A percentile compares a stretch with the other conserved stretches of the same genome.
These are phyloP conservation scores for Echium plantagineum DNA, from an alignment of 257 asterid genomes.

Conservation along the genomic window DNA sequence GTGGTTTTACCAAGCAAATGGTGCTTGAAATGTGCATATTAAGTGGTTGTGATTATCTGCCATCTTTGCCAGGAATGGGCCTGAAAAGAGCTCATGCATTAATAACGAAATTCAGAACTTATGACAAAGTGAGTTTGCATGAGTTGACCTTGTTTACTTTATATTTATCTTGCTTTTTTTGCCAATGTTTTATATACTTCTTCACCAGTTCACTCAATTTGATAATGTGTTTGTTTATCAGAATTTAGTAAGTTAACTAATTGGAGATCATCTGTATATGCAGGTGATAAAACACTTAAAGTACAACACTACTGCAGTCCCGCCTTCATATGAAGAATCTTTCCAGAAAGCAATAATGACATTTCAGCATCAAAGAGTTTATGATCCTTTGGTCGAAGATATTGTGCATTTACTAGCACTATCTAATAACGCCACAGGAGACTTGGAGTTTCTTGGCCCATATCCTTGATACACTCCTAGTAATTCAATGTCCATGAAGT, in stretches of 20 bases:
- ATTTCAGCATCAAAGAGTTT: constrained; percentile 83
- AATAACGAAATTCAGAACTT: constrained; percentile 60
- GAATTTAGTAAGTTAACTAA: background rate
- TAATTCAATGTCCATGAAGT: constrained; percentile 4
- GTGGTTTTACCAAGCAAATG: constrained; percentile 78
- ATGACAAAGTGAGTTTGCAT: constrained; percentile 48
- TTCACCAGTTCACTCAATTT: background rate
- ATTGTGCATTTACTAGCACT: constrained; percentile 57
- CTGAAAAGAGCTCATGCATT: constrained; percentile 76
- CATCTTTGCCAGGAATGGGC: constrained; percentile 93
- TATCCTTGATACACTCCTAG: constrained; percentile 47
- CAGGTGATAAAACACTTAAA: constrained; percentile 90
- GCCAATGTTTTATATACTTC: constrained; percentile 5
- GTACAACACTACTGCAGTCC: constrained; percentile 45
- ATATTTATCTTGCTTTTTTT: constrained; percentile 1
- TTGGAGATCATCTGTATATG: constrained; percentile 7
- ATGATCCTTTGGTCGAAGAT: constrained; percentile 51
- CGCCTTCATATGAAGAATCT: constrained; percentile 72
- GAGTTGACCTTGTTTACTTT: background rate
- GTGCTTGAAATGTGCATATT: constrained; percentile 93
- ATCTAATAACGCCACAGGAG: constrained; percentile 28
- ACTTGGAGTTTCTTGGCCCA: constrained; percentile 83
- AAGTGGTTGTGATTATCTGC: constrained; percentile 96
- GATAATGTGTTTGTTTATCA: background rate
- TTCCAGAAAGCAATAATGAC: constrained; percentile 80